Evolutionary conservation across 2,329 filamentous ascomycete genomes (phyloP), one percentile per base, ranked within the genome.

Genomic region (Epichloe aotearoae): DNA sequence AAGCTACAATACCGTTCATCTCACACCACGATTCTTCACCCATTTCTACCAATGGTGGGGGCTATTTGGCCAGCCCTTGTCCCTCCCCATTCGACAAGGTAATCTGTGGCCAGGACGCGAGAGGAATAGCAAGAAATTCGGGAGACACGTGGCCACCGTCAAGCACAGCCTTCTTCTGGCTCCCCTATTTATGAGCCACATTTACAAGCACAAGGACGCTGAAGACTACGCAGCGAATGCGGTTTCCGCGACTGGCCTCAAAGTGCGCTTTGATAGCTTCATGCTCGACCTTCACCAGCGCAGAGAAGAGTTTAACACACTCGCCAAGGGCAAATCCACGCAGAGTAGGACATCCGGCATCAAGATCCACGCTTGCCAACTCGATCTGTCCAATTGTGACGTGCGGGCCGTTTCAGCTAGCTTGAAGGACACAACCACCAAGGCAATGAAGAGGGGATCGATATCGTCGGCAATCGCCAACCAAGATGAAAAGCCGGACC

Each of bases 21-120:
- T 98, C 33, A 93, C 87, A 1, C 93, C 93, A 5, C 83, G 90
- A 8, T 95, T 98, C 72, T 98, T 98, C 65, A 96, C 91, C 0
- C 93, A 98, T 64, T 98, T 98, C 73, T 97, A 90, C 70, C 82
- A 83, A 52, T 98, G 93, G 93, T 97, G 90, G 89, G 91, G 86
- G 1, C 81, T 97, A 58, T 98, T 98, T 67, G 89, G 89, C 8
- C 90, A 91, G 1, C 86, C 91, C 8, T 89, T 97, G 83, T 94
- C 91, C 11, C 74, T 98, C 30, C 94, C 93, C 11, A 85, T 98
- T 52, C 87, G 93, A 1, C 94, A 98, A 70, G 93, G 93, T 15
- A 77, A 79, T 45, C 75, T 98, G 3, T 98, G 90, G 82, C 91
- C 90, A 5, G 89, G 88, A 0, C 79, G 89, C 23, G 93, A 96